Conservation (phyloP, 257 asterid species). For the Plantago ovata region DNA sequence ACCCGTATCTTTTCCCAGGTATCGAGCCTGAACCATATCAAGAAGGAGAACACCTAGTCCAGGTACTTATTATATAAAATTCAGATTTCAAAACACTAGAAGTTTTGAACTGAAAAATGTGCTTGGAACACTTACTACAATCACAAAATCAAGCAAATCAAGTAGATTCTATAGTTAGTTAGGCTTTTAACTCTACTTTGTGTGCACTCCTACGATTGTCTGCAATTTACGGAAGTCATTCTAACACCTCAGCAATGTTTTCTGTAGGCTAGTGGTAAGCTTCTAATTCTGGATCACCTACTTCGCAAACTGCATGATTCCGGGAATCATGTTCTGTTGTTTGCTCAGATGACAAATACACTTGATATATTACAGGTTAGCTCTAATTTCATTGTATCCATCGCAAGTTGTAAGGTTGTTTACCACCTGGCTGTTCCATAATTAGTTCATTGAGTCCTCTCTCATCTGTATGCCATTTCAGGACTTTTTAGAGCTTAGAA, state of each 20-base stretch:
- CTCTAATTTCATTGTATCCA: slow-evolving; percentile 11
- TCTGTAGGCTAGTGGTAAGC: slow-evolving; percentile 90
- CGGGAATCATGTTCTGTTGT: slow-evolving; percentile 79
- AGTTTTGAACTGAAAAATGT: slow-evolving; percentile 12
- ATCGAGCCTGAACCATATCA: slow-evolving; percentile 97
- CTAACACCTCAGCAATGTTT: slow-evolving; percentile 10
- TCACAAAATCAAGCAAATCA: not conserved
- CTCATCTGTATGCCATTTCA: slow-evolving; percentile 23
- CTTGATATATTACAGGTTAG: slow-evolving; percentile 86
- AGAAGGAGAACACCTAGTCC: slow-evolving; percentile 97
- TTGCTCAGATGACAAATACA: slow-evolving; percentile 96
- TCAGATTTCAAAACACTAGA: slow-evolving; percentile 14
- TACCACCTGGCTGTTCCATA: slow-evolving; percentile 11
- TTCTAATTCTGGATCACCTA: slow-evolving; percentile 72
- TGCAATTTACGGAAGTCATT: slow-evolving; percentile 6
- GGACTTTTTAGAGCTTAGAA: slow-evolving; percentile 87
- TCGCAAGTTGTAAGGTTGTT: slow-evolving; percentile 15
- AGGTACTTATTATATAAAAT: slow-evolving; percentile 44
- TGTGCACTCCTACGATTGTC: slow-evolving; percentile 16
- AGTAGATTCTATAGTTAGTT: slow-evolving; percentile 1
- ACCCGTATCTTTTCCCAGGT: slow-evolving; percentile 94
- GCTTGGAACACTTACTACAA: not conserved
- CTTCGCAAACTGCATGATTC: slow-evolving; percentile 61
- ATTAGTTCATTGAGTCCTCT: slow-evolving; percentile 16
- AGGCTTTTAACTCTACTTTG: slow-evolving; percentile 13